Evolutionary conservation across 2,329 filamentous ascomycete species (phyloP).

Genomic region (Pestalotiopsis sp.): DNA sequence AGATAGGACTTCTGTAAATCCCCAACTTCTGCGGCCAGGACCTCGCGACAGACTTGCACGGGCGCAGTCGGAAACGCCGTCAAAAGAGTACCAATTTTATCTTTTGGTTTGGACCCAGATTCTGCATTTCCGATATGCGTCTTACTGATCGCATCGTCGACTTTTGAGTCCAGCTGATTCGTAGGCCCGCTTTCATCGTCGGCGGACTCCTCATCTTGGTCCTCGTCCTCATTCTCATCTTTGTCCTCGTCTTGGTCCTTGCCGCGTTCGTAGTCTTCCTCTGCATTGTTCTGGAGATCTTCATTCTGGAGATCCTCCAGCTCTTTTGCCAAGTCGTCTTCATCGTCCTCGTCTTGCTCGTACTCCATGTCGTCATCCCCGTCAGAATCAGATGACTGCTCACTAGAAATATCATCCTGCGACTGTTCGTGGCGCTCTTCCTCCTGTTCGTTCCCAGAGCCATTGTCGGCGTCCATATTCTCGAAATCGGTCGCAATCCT

Average conservation of each 20-base stretch:
- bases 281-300: slow-evolving; percentile 25
- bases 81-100: slow-evolving; percentile 38
- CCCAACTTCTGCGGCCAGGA: slow-evolving; percentile 35
- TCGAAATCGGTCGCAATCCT: slow-evolving; percentile 32
- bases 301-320: slow-evolving; percentile 46
- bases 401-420: not conserved
- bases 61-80: slow-evolving; percentile 47
- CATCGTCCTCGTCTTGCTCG: slow-evolving; percentile 29
- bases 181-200: not conserved
- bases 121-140: not conserved
- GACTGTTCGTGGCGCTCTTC: not conserved
- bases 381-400: slow-evolving; percentile 6
- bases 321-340: slow-evolving; percentile 44
- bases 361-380: slow-evolving; percentile 18
- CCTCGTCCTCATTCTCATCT: slow-evolving; percentile 14
- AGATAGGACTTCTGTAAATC: slow-evolving; percentile 42
- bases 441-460: slow-evolving; percentile 13
- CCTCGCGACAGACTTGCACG: slow-evolving; percentile 36
- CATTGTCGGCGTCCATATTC: slow-evolving; percentile 28
- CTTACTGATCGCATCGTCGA: not conserved
- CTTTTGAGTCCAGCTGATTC: not conserved
- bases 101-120: not conserved
- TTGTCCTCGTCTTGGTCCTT: too few relatives aligned
- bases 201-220: slow-evolving; percentile 21
- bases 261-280: not conserved